Conservation (phyloP, 371 early-diverging fungal genomes). For the Lichtheimia corymbifera region DNA sequence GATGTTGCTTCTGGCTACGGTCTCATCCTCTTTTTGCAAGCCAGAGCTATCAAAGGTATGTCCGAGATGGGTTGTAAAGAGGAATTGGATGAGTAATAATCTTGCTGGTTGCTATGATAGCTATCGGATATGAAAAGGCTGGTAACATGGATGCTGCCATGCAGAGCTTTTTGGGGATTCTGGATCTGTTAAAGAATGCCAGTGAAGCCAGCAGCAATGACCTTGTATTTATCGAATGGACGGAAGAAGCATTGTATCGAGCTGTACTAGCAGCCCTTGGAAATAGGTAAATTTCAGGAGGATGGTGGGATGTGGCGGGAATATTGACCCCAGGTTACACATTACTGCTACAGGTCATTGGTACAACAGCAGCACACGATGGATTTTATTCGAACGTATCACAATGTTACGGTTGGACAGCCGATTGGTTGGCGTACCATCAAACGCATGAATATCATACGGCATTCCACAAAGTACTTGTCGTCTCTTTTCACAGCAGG, state of each 20-base stretch:
- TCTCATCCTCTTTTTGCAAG: constrained; percentile 51
- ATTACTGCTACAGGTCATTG: constrained; percentile 3
- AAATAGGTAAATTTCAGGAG: too few relatives aligned
- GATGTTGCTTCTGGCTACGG: constrained; percentile 55
- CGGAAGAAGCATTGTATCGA: constrained; percentile 71
- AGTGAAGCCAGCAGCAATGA: constrained; percentile 36
- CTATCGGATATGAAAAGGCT: constrained; percentile 53
- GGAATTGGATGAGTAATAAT: neutral
- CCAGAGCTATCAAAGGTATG: constrained; percentile 53
- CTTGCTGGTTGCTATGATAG: constrained; percentile 26
- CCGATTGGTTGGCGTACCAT: constrained; percentile 44
- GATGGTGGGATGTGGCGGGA: too few relatives aligned
- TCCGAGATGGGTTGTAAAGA: neutral
- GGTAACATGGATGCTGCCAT: constrained; percentile 50
- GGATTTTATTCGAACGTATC: constrained; percentile 31
- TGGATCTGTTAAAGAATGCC: constrained; percentile 41
- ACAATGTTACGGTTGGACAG: constrained; percentile 27
- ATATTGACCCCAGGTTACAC: neutral
- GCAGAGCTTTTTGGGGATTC: constrained; percentile 53
- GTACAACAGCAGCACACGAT: constrained; percentile 15
- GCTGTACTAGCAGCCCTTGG: constrained; percentile 31
- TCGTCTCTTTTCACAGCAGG: constrained; percentile 26
- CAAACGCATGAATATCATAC: constrained; percentile 51
- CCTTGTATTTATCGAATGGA: constrained; percentile 57
- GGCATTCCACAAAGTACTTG: constrained; percentile 40